phyloP scores from a whole-genome alignment of 2,329 filamentous ascomycete genomes.

The Torrubiella hemipterigena region DNA sequence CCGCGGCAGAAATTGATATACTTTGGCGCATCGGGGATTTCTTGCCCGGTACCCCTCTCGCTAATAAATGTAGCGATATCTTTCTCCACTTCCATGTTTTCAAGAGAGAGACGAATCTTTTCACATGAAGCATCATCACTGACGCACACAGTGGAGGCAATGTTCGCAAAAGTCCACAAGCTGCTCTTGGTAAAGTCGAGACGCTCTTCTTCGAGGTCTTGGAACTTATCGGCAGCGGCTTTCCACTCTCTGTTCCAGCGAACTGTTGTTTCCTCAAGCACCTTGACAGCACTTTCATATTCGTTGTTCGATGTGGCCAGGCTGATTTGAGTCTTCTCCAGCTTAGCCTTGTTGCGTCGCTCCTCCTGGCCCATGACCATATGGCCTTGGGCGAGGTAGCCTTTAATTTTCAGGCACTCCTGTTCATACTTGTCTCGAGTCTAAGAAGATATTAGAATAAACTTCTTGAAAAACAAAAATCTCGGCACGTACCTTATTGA shows the following conservation, averaged over 20 bases:
- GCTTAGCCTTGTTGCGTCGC: conserved; percentile 94
- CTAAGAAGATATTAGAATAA: conserved; percentile 26
- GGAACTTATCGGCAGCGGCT: conserved; percentile 94
- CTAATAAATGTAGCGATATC: conserved; percentile 85
- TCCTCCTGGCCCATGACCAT: conserved; percentile 99
- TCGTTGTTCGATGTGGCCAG: conserved; percentile 83
- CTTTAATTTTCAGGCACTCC: conserved; percentile 96
- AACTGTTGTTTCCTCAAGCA: conserved; percentile 85
- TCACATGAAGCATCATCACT: conserved; percentile 96
- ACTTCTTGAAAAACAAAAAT: not conserved
- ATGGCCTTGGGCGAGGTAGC: conserved; percentile 93
- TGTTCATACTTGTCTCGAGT: conserved; percentile 92
- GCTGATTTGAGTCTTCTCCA: conserved; percentile 97
- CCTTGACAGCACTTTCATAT: conserved; percentile 87
- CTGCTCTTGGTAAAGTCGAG: conserved; percentile 97
- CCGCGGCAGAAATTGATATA: conserved; percentile 98
- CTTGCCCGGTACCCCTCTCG: conserved; percentile 82
- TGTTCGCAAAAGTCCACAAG: conserved; percentile 95
- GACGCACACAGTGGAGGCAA: conserved; percentile 92
- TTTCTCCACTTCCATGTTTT: conserved; percentile 93
- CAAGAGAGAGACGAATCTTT: conserved; percentile 84
- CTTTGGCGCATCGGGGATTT: conserved; percentile 92
- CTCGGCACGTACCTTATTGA: conserved; percentile 67
- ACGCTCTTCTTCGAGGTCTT: conserved; percentile 94
- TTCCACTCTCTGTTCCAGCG: conserved; percentile 99